phyloP scores from a whole-genome alignment of 2,329 filamentous ascomycete species.

The Fusarium neocosmosporiellum region DNA sequence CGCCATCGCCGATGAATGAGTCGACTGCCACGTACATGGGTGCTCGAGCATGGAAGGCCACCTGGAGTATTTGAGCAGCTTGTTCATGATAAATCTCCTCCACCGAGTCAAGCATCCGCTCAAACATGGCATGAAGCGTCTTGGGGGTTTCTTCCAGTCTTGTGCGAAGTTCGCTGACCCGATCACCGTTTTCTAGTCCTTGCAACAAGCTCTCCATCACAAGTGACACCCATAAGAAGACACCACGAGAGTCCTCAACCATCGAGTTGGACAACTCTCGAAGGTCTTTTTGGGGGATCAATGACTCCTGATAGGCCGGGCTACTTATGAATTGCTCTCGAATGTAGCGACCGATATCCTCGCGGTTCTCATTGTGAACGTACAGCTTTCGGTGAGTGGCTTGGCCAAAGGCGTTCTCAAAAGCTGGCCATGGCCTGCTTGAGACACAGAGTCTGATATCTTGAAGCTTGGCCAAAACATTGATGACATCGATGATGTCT shows the following conservation, averaged over 20 bases:
- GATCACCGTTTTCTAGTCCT: not conserved
- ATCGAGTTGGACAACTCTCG: not conserved
- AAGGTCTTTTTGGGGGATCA: not conserved
- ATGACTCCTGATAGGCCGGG: not conserved
- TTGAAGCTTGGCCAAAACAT: not conserved
- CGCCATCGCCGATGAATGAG: not conserved
- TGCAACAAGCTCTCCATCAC: not conserved
- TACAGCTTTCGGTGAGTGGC: not conserved
- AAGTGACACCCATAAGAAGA: not conserved
- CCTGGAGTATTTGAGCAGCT: not conserved
- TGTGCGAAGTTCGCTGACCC: not conserved
- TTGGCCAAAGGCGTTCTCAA: not conserved
- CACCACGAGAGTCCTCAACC: not conserved
- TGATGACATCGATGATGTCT: not conserved
- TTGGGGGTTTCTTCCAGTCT: not conserved
- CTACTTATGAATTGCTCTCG: not conserved
- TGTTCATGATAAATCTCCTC: not conserved
- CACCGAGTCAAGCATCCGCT: not conserved
- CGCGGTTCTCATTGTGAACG: not conserved
- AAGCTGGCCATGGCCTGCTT: not conserved
- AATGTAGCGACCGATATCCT: not conserved
- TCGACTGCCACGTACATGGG: not conserved
- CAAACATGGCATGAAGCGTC: not conserved
- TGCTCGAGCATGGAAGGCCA: not conserved
- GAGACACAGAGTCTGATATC: not conserved